These are phyloP conservation scores for Pleurotus djamor DNA, from an alignment of 768 basidiomycete genomes.

Conservation along the genomic window DNA sequence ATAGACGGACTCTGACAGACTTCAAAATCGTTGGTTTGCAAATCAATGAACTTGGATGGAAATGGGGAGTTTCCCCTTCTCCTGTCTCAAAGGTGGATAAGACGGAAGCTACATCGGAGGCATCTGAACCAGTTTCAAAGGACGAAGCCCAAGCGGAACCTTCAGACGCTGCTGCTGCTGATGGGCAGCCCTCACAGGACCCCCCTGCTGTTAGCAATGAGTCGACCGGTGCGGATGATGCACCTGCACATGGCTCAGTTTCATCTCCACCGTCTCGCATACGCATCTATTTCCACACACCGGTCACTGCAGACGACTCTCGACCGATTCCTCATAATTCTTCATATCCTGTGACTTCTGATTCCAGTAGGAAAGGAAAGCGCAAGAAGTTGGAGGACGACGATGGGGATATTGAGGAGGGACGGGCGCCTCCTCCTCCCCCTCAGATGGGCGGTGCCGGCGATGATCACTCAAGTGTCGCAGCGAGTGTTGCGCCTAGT, in stretches of 20 bases:
- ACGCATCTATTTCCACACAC: constrained; percentile 91
- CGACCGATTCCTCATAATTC: constrained; percentile 67
- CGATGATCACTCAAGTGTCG: constrained; percentile 57
- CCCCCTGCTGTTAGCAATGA: constrained; percentile 20
- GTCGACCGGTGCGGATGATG: constrained; percentile 23
- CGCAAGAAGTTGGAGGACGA: constrained; percentile 90
- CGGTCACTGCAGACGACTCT: constrained; percentile 78
- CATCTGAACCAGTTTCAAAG: constrained; percentile 27
- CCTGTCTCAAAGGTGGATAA: constrained; percentile 34
- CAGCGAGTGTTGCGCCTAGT: constrained; percentile 61
- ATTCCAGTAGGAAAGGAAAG: constrained; percentile 70
- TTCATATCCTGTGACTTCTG: constrained; percentile 46
- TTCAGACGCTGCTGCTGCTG: constrained; percentile 14
- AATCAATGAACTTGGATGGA: constrained; percentile 81
- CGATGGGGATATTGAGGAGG: constrained; percentile 77
- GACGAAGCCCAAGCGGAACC: constrained; percentile 25
- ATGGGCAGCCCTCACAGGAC: constrained; percentile 25
- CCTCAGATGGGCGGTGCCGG: constrained; percentile 46
- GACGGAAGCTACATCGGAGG: constrained; percentile 22
- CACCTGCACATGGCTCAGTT: constrained; percentile 28
- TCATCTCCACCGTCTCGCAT: constrained; percentile 73
- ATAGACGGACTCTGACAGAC: constrained; percentile 91
- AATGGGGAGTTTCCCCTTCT: constrained; percentile 61
- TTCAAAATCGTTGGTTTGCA: constrained; percentile 95
- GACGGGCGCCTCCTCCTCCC: constrained; percentile 65